Base-by-base conservation (phyloP, 257 asterid species). In the Jaltomata sinuosa region DNA sequence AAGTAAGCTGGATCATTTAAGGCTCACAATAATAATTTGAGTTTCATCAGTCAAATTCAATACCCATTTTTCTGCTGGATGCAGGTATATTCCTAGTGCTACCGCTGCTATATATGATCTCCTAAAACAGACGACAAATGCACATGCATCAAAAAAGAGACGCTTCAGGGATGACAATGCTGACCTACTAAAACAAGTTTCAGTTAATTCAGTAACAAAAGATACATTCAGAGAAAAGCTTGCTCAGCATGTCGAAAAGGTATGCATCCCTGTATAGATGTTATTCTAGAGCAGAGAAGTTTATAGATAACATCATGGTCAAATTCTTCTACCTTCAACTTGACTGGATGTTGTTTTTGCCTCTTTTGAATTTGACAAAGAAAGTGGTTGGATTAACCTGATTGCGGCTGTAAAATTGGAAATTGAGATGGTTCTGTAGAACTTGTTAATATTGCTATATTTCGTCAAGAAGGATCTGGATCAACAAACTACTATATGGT, bases 61-160 rank as follows among this genome's bases (percentile, higher is more conserved):
- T 76, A 88, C 55, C 55, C 47, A 22, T 82, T 83, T 71, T 85
- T 77, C 49, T 77, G 34, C 64, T 80, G 81, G 53, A 69, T 87
- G 84, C 91, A 95, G 98, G 93, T 95, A 95, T 89, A 92, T 95
- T 85, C 96, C 98, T 55, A 87, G 88, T 87, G 97, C 95, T 77
- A 89, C 97, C 4, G 76, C 84, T 91, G 97, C 98, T 42, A 88
- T 95, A 85, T 91, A 91, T 82, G 97, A 92, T 80, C 85, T 93
- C 76, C 82, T 95, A 78, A 92, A 95, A 87, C 93, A 90, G 84
- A 91, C 90, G 92, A 85, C 98, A 5, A 84, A 81, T 22, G 34
- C 85, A 76, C 93, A 89, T 62, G 93, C 91, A 72, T 86, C 93
- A 3, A 93, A 95, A 88, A 95, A 81, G 92, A 90, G 86, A 87